Evolutionary conservation across 2,329 filamentous ascomycete species (phyloP), one percentile per base, ranked within the genome.

Genomic region (Rhynchosporium graminicola): DNA sequence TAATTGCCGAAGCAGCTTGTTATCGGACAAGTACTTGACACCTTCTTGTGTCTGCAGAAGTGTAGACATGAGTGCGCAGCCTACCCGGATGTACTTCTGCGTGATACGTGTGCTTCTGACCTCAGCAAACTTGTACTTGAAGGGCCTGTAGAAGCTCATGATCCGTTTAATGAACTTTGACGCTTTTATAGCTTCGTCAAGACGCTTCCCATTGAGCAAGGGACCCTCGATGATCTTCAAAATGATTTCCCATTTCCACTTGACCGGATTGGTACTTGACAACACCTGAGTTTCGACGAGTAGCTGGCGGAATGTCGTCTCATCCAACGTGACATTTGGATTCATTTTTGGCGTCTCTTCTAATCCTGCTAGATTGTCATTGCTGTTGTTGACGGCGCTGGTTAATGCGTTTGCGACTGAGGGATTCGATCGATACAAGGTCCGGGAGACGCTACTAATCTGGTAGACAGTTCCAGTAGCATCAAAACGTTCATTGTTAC

Each of bases 231-330:
- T 93, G 58, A 98, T 87, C 70, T 88, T 90, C 63, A 93, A 83
- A 47, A 99, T 92, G 43, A 96, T 80, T 65, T 96, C 92, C 95
- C 96, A 99, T 73, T 96, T 94, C 95, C 95, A 99, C 75, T 99
- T 99, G 45, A 87, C 82, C 72, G 90, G 97, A 69, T 96, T 97
- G 65, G 92, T 92, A 64, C 91, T 95, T 66, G 89, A 91, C 51
- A 98, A 80, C 2, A 99, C 92, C 60, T 92, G 87, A 3, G 91
- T 95, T 64, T 98, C 90, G 20, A 92, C 79, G 33, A 88, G 72
- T 2, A 88, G 76, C 71, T 88, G 85, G 26, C 86, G 82, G 69
- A 88, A 88, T 0, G 84, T 84, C 9, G 83, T 81, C 69, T 88
- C 86, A 65, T 88, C 82, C 46, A 82, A 82, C 51, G 82, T 82